Percentiles rank a stretch among this genome's conserved stretches.
Evolutionary conservation across 192 early-diverging fungal species (phyloP).

Genomic region (Entrophospora sp.): DNA sequence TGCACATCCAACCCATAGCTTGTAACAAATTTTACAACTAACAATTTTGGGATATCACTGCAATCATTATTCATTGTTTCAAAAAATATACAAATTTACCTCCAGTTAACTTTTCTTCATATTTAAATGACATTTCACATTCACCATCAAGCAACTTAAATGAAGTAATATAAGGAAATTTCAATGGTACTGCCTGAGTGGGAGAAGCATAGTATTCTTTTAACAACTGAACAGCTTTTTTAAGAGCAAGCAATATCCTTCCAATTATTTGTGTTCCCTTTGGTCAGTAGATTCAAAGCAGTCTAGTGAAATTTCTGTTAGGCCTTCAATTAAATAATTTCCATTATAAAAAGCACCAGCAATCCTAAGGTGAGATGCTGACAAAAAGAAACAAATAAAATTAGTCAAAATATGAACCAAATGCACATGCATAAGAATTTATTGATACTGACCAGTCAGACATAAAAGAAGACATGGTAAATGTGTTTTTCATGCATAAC

Average conservation of each 20-base stretch:
- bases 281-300: background rate
- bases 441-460: background rate
- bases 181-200: background rate
- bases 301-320: background rate
- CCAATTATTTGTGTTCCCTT: slow-evolving; percentile 6
- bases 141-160: slow-evolving; percentile 1
- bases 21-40: slow-evolving; percentile 7
- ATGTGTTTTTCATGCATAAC: background rate
- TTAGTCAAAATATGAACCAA: background rate
- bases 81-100: background rate
- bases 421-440: background rate
- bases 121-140: slow-evolving; percentile 2
- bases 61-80: background rate
- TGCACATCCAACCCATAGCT: background rate
- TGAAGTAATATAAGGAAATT: slow-evolving; percentile 1
- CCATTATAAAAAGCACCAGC: slow-evolving; percentile 4
- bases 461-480: background rate
- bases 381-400: background rate
- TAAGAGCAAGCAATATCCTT: slow-evolving; percentile 11
- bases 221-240: slow-evolving; percentile 4
- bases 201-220: background rate
- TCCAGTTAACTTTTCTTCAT: slow-evolving; percentile 2
- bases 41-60: background rate
- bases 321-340: background rate
- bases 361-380: slow-evolving; percentile 6